These are phyloP conservation scores for Yarrowia hollandica DNA, from an alignment of 805 yeast genomes.

Conservation along the genomic window DNA sequence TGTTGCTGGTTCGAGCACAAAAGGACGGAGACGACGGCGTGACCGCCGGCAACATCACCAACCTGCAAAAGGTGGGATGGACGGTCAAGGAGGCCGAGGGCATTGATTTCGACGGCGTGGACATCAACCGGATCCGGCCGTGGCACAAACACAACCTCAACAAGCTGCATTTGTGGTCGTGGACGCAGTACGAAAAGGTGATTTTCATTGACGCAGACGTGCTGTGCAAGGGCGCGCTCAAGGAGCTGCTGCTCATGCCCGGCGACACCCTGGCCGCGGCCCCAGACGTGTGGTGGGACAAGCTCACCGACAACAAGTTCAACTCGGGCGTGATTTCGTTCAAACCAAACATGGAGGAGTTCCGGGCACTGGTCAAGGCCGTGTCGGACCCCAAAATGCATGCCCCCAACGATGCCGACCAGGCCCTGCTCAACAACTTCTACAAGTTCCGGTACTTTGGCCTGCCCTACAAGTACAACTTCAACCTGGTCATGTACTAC, in stretches of 20 bases:
- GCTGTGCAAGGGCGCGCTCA: slow-evolving; percentile 35
- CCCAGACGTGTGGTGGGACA: slow-evolving; percentile 38
- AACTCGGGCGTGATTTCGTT: slow-evolving; percentile 37
- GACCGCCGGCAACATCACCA: slow-evolving; percentile 34
- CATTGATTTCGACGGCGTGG: slow-evolving; percentile 36
- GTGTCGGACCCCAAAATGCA: slow-evolving; percentile 38
- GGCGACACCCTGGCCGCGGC: slow-evolving; percentile 37
- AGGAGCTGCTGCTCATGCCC: slow-evolving; percentile 35
- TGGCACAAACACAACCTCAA: slow-evolving; percentile 46
- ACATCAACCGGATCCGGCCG: slow-evolving; percentile 33
- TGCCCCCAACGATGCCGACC: slow-evolving; percentile 38
- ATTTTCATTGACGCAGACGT: slow-evolving; percentile 59
- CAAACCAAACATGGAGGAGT: slow-evolving; percentile 37
- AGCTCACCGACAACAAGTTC: slow-evolving; percentile 34
- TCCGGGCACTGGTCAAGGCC: slow-evolving; percentile 33
- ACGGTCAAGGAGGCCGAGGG: slow-evolving; percentile 34
- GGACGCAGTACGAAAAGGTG: slow-evolving; percentile 44
- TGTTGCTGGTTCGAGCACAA: slow-evolving; percentile 34
- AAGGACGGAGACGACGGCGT: slow-evolving; percentile 37
- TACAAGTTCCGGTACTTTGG: slow-evolving; percentile 34
- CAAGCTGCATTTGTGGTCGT: slow-evolving; percentile 58
- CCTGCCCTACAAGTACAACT: slow-evolving; percentile 36
- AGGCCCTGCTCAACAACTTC: slow-evolving; percentile 36
- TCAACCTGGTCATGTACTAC: slow-evolving; percentile 36
- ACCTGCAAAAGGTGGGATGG: slow-evolving; percentile 37